Evolutionary conservation across 345 rosid genomes (phyloP), one percentile per base, ranked within the genome.

Genomic region (Sisymbrium altissimum): DNA sequence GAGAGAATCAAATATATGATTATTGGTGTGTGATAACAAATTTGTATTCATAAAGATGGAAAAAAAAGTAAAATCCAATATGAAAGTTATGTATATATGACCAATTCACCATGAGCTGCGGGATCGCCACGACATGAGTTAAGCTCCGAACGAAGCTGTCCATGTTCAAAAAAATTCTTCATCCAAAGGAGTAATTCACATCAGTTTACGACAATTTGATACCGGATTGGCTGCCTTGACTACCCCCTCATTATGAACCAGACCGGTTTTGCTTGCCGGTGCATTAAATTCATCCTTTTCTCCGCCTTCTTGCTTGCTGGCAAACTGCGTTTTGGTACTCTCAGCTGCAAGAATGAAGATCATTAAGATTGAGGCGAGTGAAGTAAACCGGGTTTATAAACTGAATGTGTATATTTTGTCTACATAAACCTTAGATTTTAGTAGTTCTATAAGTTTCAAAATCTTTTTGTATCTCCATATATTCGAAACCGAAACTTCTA

Each of bases 251-350:
- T 18, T 45, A 25, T 36, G 36, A 40, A 18, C 14, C 44, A 64
- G 35, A 64, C 15, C 15, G 17, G 43, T 11, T 65, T 33, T 46
- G 61, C 72, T 17, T 27, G 52, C 5, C 2, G 18, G 5, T 43
- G 46, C 46, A 18, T 44, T 18, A 44, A 44, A 2, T 4, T 11
- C 15, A 52, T 52, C 32, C 15, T 0, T 50, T 52, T 19, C 64
- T 69, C 61, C 4, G 57, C 12, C 53, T 13, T 59, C 48, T 71
- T 64, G 72, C 62, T 41, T 25, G 68, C 40, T 73, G 67, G 52
- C 44, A 66, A 30, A 74, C 49, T 29, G 13, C 56, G 55, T 74
- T 84, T 92, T 23, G 82, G 87, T 50, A 89, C 82, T 80, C 85
- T 79, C 79, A 87, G 68, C 97, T 88, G 87, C 71, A 76, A 30